Conservation (phyloP, 768 basidiomycete species). For the Lactifluus piperatus region DNA sequence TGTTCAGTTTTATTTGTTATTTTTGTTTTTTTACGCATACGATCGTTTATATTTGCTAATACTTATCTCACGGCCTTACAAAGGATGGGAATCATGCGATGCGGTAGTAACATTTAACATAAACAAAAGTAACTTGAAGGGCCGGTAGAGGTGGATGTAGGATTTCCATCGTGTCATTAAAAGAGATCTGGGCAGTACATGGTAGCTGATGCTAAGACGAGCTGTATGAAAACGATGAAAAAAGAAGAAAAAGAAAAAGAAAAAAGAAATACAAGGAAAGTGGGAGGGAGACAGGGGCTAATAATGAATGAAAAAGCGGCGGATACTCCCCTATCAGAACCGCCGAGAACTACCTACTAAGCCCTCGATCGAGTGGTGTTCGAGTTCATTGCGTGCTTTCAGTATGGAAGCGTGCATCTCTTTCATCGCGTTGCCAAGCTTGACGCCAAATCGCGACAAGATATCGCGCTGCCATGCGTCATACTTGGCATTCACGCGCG, state of each 20-base stretch:
- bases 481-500: constrained; percentile 96
- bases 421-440: constrained; percentile 93
- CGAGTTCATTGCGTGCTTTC: constrained; percentile 91
- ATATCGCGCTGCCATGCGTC: constrained; percentile 98
- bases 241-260: neutral
- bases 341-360: constrained; percentile 48
- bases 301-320: neutral
- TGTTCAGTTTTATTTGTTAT: no score
- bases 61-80: no score
- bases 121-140: no score
- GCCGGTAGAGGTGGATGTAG: no score
- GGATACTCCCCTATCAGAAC: constrained; percentile 31
- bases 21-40: no score
- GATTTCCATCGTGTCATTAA: constrained; percentile 13
- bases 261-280: neutral
- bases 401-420: constrained; percentile 91
- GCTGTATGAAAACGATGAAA: neutral
- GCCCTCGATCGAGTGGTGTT: constrained; percentile 94
- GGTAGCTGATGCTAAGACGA: constrained; percentile 1
- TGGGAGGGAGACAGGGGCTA: neutral
- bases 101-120: no score
- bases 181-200: constrained; percentile 17
- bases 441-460: constrained; percentile 82
- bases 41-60: no score
- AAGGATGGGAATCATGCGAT: no score